Evolutionary conservation across 805 yeast species (phyloP).

Genomic region (Jamesozyma piceae): DNA sequence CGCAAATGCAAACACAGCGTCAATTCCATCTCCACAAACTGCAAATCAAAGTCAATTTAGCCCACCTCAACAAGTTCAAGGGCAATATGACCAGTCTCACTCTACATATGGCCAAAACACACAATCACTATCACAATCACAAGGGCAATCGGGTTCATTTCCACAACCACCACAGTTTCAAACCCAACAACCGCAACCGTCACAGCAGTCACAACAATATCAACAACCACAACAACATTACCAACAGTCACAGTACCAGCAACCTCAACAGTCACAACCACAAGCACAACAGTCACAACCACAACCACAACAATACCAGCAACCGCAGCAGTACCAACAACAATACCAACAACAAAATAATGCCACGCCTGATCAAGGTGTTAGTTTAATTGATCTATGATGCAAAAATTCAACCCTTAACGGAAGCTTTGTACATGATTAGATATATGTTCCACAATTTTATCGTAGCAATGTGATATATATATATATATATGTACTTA

Average conservation of each 20-base stretch:
- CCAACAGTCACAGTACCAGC: not conserved
- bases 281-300: not conserved
- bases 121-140: not conserved
- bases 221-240: not conserved
- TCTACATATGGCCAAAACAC: not conserved
- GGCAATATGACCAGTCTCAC: not conserved
- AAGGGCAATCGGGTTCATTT: not conserved
- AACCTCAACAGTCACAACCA: constrained; percentile 1
- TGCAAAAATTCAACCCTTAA: not conserved
- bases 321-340: not conserved
- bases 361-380: constrained; percentile 21
- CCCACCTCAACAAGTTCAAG: not conserved
- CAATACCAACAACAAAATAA: constrained; percentile 16
- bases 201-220: not conserved
- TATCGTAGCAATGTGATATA: not conserved
- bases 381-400: constrained; percentile 25
- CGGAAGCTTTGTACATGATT: not conserved
- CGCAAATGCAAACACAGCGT: constrained; percentile 2
- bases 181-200: constrained; percentile 1
- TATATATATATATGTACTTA: not conserved
- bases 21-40: not conserved
- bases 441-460: not conserved
- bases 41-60: not conserved
- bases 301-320: not conserved
- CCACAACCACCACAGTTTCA: constrained; percentile 3